Evolutionary conservation across 1,284 basidiomycete genomes (phyloP).

Genomic region (Xerocomus minutiporus): DNA sequence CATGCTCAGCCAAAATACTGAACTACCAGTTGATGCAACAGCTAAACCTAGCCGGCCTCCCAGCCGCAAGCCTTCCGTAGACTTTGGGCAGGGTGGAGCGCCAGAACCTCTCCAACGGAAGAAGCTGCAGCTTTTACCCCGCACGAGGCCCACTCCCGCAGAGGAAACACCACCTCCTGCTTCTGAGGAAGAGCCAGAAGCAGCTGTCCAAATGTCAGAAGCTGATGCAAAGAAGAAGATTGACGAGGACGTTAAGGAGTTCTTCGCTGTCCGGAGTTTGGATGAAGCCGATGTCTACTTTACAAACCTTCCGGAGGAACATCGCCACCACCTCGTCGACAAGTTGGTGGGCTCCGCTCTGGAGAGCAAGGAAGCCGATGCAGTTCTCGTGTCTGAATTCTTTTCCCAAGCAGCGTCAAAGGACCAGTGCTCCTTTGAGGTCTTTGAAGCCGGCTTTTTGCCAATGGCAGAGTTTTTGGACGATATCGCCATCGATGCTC

Average conservation of each 20-base stretch:
- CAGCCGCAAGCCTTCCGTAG: conserved; percentile 50
- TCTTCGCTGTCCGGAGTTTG: conserved; percentile 72
- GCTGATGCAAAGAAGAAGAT: conserved; percentile 76
- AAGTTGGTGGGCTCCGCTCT: conserved; percentile 68
- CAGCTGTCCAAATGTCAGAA: conserved; percentile 57
- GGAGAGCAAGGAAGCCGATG: conserved; percentile 83
- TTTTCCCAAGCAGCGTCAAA: conserved; percentile 56
- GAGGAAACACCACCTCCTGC: conserved; percentile 46
- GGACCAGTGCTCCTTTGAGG: conserved; percentile 47
- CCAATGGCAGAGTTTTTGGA: conserved; percentile 73
- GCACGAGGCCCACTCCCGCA: conserved; percentile 37
- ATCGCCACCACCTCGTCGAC: conserved; percentile 67
- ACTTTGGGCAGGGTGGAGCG: conserved; percentile 28
- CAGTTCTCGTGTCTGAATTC: conserved; percentile 69
- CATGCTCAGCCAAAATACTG: conserved; percentile 61
- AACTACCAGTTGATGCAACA: conserved; percentile 46
- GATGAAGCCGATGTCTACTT: conserved; percentile 87
- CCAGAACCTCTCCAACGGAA: conserved; percentile 57
- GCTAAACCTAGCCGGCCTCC: conserved; percentile 47
- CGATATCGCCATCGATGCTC: conserved; percentile 86
- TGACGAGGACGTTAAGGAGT: conserved; percentile 73
- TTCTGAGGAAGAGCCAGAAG: conserved; percentile 52
- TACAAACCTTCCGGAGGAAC: conserved; percentile 58
- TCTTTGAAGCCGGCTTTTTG: conserved; percentile 67
- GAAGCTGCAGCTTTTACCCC: conserved; percentile 59